Conservation (phyloP, 768 basidiomycete genomes). For the Suillus weaverae region DNA sequence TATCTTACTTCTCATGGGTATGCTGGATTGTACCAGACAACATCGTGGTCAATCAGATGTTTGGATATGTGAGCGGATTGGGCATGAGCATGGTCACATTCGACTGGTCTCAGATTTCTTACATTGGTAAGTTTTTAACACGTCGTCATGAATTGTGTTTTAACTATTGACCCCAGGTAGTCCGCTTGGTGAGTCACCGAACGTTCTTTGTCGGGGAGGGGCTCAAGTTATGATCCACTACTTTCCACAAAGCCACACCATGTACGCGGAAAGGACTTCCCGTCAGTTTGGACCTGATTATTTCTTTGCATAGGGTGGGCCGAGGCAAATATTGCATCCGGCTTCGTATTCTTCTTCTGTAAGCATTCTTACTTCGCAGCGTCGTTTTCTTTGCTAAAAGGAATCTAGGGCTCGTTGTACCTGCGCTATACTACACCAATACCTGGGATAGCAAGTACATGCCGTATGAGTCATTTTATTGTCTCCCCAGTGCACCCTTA, state of each 20-base stretch:
- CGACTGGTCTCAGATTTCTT: constrained; percentile 73
- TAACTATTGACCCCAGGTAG: constrained; percentile 18
- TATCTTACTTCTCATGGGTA: constrained; percentile 60
- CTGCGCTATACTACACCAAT: constrained; percentile 69
- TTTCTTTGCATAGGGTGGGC: constrained; percentile 59
- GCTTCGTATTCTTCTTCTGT: constrained; percentile 74
- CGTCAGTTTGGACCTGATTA: neutral
- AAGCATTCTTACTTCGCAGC: constrained; percentile 35
- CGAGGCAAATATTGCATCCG: constrained; percentile 63
- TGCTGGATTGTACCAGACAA: constrained; percentile 75
- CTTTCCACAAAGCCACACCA: constrained; percentile 1
- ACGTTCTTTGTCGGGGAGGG: neutral
- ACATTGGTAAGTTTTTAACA: constrained; percentile 19
- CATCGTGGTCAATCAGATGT: constrained; percentile 69
- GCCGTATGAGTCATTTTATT: constrained; percentile 40
- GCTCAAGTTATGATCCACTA: neutral
- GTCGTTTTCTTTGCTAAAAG: constrained; percentile 53
- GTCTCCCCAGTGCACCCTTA: neutral
- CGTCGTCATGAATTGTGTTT: neutral
- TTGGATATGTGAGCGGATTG: constrained; percentile 55
- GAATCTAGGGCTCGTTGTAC: constrained; percentile 51
- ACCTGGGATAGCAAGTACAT: constrained; percentile 57
- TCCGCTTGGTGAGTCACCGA: constrained; percentile 56
- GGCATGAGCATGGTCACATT: constrained; percentile 79
- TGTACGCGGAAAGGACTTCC: neutral